Evolutionary conservation across 768 basidiomycete genomes (phyloP).

Genomic region (Kondoa malvinella): DNA sequence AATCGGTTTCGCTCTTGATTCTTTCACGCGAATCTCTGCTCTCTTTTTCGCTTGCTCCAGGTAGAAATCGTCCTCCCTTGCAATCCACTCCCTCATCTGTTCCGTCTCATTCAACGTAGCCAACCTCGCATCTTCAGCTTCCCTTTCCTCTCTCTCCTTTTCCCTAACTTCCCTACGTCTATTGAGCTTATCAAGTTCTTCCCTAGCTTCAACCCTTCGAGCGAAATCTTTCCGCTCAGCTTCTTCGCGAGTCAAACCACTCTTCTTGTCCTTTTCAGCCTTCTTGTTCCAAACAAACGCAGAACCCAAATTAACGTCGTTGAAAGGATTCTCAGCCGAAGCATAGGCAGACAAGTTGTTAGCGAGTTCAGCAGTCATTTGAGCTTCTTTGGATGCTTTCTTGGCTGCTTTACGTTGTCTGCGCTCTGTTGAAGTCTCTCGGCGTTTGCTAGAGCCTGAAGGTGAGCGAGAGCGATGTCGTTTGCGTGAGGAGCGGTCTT

Average conservation of each 20-base stretch:
- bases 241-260: conserved; percentile 63
- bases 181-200: conserved; percentile 84
- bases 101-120: conserved; percentile 78
- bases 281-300: conserved; percentile 99
- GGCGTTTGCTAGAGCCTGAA: conserved; percentile 16
- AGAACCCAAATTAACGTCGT: conserved; percentile 87
- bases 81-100: conserved; percentile 95
- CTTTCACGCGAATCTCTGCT: conserved; percentile 83
- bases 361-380: conserved; percentile 43
- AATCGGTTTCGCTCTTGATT: conserved; percentile 94
- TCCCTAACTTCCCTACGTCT: conserved; percentile 79
- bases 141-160: conserved; percentile 65
- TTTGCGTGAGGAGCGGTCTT: background rate
- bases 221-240: conserved; percentile 60
- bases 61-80: conserved; percentile 93
- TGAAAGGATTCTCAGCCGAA: conserved; percentile 92
- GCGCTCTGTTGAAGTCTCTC: conserved; percentile 73
- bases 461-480: background rate
- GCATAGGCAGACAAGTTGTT: conserved; percentile 86
- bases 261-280: conserved; percentile 81
- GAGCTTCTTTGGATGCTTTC: conserved; percentile 55
- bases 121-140: conserved; percentile 83
- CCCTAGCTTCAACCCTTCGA: conserved; percentile 56
- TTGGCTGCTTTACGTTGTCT: conserved; percentile 75
- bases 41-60: conserved; percentile 79